These are phyloP conservation scores for Herpetospermum pedunculosum DNA, from an alignment of 306 rosid species.

Conservation along the genomic window DNA sequence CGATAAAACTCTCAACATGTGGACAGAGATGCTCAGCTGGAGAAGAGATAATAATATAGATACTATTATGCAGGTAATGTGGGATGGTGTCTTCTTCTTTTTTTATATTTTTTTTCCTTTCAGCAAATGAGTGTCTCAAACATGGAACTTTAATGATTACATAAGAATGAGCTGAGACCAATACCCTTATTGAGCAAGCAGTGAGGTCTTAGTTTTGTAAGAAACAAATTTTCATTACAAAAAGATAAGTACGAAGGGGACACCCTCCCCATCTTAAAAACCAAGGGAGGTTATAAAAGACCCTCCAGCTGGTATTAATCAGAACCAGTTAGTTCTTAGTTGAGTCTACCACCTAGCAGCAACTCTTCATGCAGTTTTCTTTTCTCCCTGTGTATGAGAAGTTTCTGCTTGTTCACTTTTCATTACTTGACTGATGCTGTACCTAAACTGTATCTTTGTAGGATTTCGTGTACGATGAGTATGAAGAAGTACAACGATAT, in stretches of 20 bases:
- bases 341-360: neutral
- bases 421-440: conserved; percentile 15
- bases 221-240: neutral
- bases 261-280: neutral
- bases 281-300: neutral
- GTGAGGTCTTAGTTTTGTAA: conserved; percentile 8
- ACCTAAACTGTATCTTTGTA: conserved; percentile 19
- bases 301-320: neutral
- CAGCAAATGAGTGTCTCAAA: neutral
- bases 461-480: conserved; percentile 70
- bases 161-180: conserved; percentile 10
- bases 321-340: neutral
- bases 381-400: neutral
- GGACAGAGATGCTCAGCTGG: conserved; percentile 91
- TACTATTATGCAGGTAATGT: conserved; percentile 59
- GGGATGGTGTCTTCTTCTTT: neutral
- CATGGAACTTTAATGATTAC: neutral
- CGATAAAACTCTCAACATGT: conserved; percentile 78
- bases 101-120: neutral
- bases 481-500: conserved; percentile 64
- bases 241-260: neutral
- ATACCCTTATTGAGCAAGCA: conserved; percentile 14
- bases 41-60: conserved; percentile 65
- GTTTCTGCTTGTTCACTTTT: conserved; percentile 10
- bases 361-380: conserved; percentile 4